These are phyloP conservation scores for Penicillium sp. DNA, from an alignment of 2,329 filamentous ascomycete genomes.

Conservation along the genomic window DNA sequence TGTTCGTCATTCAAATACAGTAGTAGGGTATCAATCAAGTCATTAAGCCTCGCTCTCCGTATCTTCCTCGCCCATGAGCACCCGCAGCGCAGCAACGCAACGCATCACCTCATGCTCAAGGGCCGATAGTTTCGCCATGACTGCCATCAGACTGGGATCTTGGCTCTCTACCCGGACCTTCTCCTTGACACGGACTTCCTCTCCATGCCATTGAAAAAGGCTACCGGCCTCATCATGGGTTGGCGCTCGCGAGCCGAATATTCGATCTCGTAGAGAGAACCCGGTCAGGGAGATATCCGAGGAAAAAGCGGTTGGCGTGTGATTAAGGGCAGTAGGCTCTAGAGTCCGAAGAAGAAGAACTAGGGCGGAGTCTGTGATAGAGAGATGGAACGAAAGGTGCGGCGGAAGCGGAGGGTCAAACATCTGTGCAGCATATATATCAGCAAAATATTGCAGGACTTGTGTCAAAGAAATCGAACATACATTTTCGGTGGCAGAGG, in stretches of 20 bases:
- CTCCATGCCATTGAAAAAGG: constrained; percentile 66
- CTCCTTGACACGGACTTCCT: constrained; percentile 80
- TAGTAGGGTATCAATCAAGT: constrained; percentile 2
- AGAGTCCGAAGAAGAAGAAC: constrained; percentile 69
- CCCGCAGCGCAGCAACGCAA: constrained; percentile 68
- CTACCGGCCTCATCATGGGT: constrained; percentile 79
- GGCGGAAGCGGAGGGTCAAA: constrained; percentile 64
- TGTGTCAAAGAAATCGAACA: constrained; percentile 22
- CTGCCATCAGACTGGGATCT: constrained; percentile 79
- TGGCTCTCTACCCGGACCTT: constrained; percentile 87
- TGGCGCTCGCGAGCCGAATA: constrained; percentile 53
- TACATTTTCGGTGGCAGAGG: constrained; percentile 58
- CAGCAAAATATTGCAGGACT: constrained; percentile 7
- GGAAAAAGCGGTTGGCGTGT: constrained; percentile 65
- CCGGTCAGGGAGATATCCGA: constrained; percentile 61
- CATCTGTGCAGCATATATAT: constrained; percentile 32
- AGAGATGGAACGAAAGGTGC: constrained; percentile 69
- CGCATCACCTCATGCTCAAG: constrained; percentile 70
- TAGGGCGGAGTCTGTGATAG: constrained; percentile 67
- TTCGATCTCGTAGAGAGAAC: constrained; percentile 57
- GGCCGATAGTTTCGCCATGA: constrained; percentile 78
- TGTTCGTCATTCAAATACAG: not conserved
- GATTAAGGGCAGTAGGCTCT: constrained; percentile 59
- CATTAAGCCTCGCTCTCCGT: constrained; percentile 35
- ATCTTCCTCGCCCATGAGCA: constrained; percentile 70